Percentiles rank a stretch among this genome's conserved stretches.
Evolutionary conservation across 75 land plant species (phyloP).

Genomic region (Sequoiadendron giganteum): DNA sequence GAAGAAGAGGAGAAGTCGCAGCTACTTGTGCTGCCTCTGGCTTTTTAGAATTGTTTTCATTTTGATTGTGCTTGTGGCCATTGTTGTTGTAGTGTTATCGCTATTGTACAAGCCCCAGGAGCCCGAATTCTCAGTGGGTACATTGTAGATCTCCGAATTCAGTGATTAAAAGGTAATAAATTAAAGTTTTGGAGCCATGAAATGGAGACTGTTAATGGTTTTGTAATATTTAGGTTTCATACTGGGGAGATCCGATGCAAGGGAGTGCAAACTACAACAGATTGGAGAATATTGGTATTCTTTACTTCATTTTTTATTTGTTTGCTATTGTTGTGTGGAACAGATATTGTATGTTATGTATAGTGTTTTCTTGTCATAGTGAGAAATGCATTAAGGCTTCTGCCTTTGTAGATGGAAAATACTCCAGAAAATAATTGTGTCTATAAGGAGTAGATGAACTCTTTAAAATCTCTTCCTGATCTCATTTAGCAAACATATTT

Average conservation of each 20-base stretch:
- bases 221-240: not conserved
- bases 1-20: conserved; percentile 26
- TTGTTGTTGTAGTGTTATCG: conserved; percentile 40
- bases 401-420: not conserved
- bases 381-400: not conserved
- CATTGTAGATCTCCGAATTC: conserved; percentile 40
- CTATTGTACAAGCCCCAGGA: conserved; percentile 55
- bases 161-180: not conserved
- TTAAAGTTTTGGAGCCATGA: not conserved
- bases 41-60: conserved; percentile 15
- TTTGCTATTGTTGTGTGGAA: not conserved
- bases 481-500: not conserved
- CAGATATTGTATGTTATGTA: not conserved
- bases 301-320: not conserved
- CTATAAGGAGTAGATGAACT: not conserved
- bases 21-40: conserved; percentile 49
- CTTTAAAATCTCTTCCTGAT: not conserved
- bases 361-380: not conserved
- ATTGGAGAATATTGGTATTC: not conserved
- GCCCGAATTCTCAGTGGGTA: conserved; percentile 44
- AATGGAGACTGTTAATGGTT: not conserved
- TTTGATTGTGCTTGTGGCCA: conserved; percentile 44
- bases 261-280: not conserved
- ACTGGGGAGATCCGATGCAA: not conserved
- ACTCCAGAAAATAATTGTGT: not conserved